Conservation (phyloP, 345 rosid species). For the Corchorus capsularis region DNA sequence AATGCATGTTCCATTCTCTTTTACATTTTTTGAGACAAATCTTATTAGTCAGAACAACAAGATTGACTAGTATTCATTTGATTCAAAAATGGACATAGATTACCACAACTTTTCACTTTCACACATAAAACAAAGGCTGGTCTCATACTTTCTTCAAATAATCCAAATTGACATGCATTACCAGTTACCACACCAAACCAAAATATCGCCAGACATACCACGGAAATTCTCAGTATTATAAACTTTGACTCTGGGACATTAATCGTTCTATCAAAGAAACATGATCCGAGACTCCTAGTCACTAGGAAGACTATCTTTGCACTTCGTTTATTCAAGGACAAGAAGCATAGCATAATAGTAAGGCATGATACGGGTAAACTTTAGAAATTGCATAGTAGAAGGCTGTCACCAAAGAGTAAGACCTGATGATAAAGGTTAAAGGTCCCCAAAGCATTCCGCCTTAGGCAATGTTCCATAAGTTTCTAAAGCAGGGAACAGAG, state of each 20-base stretch:
- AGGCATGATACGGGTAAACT: neutral
- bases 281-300: neutral
- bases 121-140: neutral
- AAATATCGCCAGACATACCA: neutral
- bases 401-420: neutral
- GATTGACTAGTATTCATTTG: neutral
- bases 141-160: neutral
- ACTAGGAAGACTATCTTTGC: neutral
- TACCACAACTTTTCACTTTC: neutral
- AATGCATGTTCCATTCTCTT: neutral
- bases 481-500: neutral
- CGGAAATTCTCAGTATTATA: neutral
- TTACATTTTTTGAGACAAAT: neutral
- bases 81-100: neutral
- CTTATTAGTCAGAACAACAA: neutral
- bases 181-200: neutral
- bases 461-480: neutral
- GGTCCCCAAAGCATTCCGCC: no score
- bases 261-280: neutral
- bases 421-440: no score
- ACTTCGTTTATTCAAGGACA: neutral
- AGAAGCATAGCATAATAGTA: neutral
- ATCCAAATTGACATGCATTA: neutral
- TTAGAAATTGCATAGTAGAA: neutral
- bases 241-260: neutral